phyloP scores from a whole-genome alignment of 192 early-diverging fungal species.

The Cladochytrium replicatum region DNA sequence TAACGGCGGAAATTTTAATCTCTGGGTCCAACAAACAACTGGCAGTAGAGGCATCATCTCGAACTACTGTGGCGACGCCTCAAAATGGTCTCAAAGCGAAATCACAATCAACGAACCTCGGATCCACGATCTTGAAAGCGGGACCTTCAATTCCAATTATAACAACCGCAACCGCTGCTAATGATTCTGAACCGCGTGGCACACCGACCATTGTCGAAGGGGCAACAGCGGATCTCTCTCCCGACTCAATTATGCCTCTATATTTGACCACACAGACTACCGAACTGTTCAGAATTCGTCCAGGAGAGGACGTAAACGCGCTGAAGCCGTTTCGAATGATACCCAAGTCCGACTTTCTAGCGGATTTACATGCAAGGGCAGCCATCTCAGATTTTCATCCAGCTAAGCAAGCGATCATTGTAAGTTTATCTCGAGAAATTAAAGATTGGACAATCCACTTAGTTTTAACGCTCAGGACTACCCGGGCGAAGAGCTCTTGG shows the following conservation, averaged over 20 bases:
- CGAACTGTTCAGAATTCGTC: conserved; percentile 43
- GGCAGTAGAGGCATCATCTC: too few relatives aligned
- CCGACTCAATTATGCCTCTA: conserved; percentile 31
- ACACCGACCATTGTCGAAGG: neutral
- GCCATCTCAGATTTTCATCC: conserved; percentile 52
- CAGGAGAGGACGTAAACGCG: conserved; percentile 37
- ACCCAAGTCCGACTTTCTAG: conserved; percentile 46
- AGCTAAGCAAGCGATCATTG: conserved; percentile 35
- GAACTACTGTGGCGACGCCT: too few relatives aligned
- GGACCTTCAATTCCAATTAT: neutral
- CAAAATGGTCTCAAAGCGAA: neutral
- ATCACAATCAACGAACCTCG: too few relatives aligned
- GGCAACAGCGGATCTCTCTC: conserved; percentile 1
- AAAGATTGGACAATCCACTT: neutral
- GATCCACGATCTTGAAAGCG: too few relatives aligned
- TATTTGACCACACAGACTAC: conserved; percentile 45
- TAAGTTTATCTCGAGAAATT: conserved; percentile 3
- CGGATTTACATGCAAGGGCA: conserved; percentile 35
- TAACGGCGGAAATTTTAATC: too few relatives aligned
- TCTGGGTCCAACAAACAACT: too few relatives aligned
- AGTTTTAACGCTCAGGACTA: conserved; percentile 27
- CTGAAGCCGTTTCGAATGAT: conserved; percentile 41
- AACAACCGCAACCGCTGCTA: neutral
- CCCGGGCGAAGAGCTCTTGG: conserved; percentile 44
- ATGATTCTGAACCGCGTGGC: neutral